These are phyloP conservation scores for Parastagonospora nodorum DNA, from an alignment of 2,329 filamentous ascomycete genomes.

Conservation along the genomic window DNA sequence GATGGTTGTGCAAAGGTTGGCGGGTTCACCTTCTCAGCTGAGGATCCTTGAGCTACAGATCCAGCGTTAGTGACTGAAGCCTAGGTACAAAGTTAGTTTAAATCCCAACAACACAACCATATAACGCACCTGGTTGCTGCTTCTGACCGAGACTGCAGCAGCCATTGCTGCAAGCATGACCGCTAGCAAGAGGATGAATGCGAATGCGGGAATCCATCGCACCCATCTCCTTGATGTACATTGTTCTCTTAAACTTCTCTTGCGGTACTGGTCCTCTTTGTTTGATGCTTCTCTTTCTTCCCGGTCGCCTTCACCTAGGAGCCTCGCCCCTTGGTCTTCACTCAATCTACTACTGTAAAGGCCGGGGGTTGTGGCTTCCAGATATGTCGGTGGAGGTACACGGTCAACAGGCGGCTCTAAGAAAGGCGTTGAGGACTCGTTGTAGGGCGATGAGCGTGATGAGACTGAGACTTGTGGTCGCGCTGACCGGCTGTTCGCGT, in stretches of 20 bases:
- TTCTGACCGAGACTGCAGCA: conserved; percentile 17
- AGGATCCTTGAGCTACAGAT: conserved; percentile 19
- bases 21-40: background rate
- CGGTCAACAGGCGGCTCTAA: conserved; percentile 32
- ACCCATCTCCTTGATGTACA: conserved; percentile 27
- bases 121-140: conserved; percentile 25
- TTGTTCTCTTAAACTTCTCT: conserved; percentile 22
- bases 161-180: conserved; percentile 28
- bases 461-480: conserved; percentile 25
- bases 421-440: conserved; percentile 27
- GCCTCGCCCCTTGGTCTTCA: conserved; percentile 36
- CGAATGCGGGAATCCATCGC: conserved; percentile 23
- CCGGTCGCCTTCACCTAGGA: conserved; percentile 27
- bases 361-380: conserved; percentile 43
- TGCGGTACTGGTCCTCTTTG: conserved; percentile 31
- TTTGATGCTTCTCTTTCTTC: conserved; percentile 19
- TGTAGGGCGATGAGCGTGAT: conserved; percentile 17
- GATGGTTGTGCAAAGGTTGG: conserved; percentile 4
- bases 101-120: background rate
- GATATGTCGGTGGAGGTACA: conserved; percentile 34
- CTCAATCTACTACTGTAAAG: conserved; percentile 32
- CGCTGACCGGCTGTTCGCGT: conserved; percentile 31
- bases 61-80: background rate
- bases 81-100: conserved; percentile 2
- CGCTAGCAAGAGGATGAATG: conserved; percentile 29